A percentile compares a stretch with the other conserved stretches of the same genome.
Evolutionary conservation across 2,329 filamentous ascomycete species (phyloP).

Genomic region (Hymenoscyphus repandus): DNA sequence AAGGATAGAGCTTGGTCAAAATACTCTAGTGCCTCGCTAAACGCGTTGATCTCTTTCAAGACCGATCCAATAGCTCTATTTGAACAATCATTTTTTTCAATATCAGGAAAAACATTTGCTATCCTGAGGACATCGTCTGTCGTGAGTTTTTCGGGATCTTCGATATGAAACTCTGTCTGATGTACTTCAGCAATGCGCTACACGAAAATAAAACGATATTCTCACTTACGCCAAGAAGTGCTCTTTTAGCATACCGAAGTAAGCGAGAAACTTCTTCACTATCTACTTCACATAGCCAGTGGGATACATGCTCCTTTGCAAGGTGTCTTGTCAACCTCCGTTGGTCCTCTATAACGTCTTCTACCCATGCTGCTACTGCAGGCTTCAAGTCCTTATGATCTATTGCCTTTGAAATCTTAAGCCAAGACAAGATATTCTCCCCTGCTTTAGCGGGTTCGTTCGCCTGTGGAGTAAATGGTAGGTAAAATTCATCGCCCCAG

Average conservation of each 20-base stretch:
- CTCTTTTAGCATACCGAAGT: neutral
- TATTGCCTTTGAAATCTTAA: no score
- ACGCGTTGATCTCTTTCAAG: neutral
- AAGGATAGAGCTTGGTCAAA: neutral
- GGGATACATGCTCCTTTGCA: neutral
- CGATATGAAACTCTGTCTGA: neutral
- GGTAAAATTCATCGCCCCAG: no score
- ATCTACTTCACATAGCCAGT: neutral
- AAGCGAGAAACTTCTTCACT: neutral
- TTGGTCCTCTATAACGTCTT: neutral
- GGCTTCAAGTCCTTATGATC: neutral
- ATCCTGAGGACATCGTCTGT: neutral
- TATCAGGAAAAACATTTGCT: neutral
- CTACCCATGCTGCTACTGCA: neutral
- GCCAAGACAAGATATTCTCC: no score
- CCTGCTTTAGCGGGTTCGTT: no score
- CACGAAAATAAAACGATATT: neutral
- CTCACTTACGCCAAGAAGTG: neutral
- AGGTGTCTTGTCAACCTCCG: neutral
- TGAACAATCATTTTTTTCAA: neutral
- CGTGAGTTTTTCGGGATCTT: neutral
- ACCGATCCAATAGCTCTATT: neutral
- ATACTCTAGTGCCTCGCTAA: neutral
- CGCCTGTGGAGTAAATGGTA: no score
- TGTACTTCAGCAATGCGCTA: neutral